Evolutionary conservation across 2,329 filamentous ascomycete species (phyloP), one percentile per base, ranked within the genome.

Genomic region (Fusarium pilosicola): DNA sequence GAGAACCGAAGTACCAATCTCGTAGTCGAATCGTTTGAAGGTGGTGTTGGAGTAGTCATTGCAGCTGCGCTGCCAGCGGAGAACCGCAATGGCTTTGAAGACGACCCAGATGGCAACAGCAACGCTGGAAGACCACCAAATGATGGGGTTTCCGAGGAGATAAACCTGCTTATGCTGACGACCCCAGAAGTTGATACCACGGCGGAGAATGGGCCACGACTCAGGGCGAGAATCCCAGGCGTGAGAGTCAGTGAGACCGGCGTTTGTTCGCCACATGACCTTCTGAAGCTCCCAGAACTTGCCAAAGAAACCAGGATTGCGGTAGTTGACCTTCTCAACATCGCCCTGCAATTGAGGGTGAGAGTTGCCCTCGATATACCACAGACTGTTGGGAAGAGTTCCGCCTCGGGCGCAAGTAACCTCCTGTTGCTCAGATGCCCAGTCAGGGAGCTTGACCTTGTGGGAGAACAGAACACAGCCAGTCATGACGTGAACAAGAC

Each of bases 151-250:
- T 62, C 96, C 96, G 64, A 98, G 92, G 26, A 99, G 91, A 83
- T 99, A 99, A 77, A 99, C 95, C 82, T 99, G 96, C 70, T 95
- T 94, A 82, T 97, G 89, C 79, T 98, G 89, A 79, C 93, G 95
- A 75, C 96, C 95, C 96, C 96, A 99, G 88, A 99, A 99, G 86
- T 99, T 99, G 88, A 99, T 99, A 79, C 96, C 96, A 71, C 96
- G 94, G 76, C 90, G 90, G 59, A 99, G 90, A 65, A 97, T 89
- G 28, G 96, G 96, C 96, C 96, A 99, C 12, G 95, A 96, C 39
- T 91, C 90, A 38, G 96, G 96, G 51, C 96, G 93, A 52, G 96
- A 98, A 82, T 99, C 96, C 96, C 97, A 99, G 59, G 95, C 94
- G 81, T 99, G 96, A 24, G 95, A 97, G 79, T 99, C 96, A 32